Evolutionary conservation across 495 filamentous ascomycete genomes (phyloP).

Genomic region (Tuber aestivum): DNA sequence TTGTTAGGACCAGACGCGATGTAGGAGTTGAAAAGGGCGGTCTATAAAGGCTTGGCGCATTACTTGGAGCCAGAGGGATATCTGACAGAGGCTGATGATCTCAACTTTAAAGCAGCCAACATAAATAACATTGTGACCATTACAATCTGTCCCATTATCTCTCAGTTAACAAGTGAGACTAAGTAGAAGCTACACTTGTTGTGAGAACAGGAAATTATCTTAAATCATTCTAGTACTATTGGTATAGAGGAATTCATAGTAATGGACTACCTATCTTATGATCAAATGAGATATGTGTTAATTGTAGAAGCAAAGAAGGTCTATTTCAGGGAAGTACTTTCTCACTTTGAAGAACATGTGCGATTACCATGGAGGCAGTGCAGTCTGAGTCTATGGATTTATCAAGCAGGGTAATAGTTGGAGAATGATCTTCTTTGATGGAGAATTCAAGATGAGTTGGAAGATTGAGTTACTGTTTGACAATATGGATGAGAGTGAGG

Average conservation of each 20-base stretch:
- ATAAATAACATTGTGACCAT: not conserved
- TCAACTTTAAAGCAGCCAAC: slow-evolving; percentile 19
- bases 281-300: slow-evolving; percentile 12
- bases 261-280: slow-evolving; percentile 8
- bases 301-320: slow-evolving; percentile 3
- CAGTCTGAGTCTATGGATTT: too few species aligned
- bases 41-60: not conserved
- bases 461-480: slow-evolving; percentile 9
- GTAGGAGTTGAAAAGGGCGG: not conserved
- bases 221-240: not conserved
- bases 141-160: slow-evolving; percentile 7
- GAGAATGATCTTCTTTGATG: slow-evolving; percentile 22
- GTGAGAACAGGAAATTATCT: slow-evolving; percentile 14
- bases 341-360: slow-evolving; percentile 19
- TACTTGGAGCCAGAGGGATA: slow-evolving; percentile 1
- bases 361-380: slow-evolving; percentile 13
- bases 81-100: too few species aligned
- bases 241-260: not conserved
- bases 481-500: slow-evolving; percentile 12
- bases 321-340: slow-evolving; percentile 15
- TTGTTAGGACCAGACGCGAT: slow-evolving; percentile 1
- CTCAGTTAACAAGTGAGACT: slow-evolving; percentile 3
- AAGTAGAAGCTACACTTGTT: slow-evolving; percentile 10
- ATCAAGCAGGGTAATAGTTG: slow-evolving; percentile 10
- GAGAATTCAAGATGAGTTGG: slow-evolving; percentile 9